Conservation (phyloP, 495 filamentous ascomycete species). For the Penicillium lagena region DNA sequence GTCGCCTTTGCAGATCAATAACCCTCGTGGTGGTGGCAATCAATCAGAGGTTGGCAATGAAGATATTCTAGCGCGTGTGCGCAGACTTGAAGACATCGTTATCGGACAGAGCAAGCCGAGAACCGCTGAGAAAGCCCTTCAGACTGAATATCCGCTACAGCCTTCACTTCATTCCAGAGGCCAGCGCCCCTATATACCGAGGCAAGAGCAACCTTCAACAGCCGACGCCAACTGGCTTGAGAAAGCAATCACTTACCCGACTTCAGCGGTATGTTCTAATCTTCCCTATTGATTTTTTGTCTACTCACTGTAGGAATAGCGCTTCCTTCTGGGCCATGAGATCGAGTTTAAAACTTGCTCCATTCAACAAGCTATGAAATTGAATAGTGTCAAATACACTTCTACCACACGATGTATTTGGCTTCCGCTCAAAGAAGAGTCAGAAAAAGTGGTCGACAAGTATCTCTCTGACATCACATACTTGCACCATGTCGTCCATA, state of each 20-base stretch:
- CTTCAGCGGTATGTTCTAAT: slow-evolving; percentile 4
- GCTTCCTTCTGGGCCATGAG: not conserved
- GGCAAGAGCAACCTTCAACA: not conserved
- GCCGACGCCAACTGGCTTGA: slow-evolving; percentile 13
- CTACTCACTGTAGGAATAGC: not conserved
- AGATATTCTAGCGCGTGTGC: slow-evolving; percentile 16
- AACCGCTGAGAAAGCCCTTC: not conserved
- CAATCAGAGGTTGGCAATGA: not conserved
- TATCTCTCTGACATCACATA: slow-evolving; percentile 31
- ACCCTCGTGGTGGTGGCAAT: not conserved
- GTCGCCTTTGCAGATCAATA: not conserved
- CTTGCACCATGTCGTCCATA: slow-evolving; percentile 35
- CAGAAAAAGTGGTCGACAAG: slow-evolving; percentile 33
- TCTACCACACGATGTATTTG: slow-evolving; percentile 22
- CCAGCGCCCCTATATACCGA: not conserved
- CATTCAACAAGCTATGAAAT: not conserved
- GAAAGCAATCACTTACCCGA: slow-evolving; percentile 7
- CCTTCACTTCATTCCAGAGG: not conserved
- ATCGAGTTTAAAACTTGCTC: slow-evolving; percentile 12
- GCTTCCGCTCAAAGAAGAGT: slow-evolving; percentile 33
- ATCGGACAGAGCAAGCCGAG: slow-evolving; percentile 2
- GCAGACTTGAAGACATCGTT: slow-evolving; percentile 18
- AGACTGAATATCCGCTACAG: not conserved
- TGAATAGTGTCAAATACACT: not conserved
- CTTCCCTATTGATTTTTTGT: not conserved